A percentile compares a stretch with the other conserved stretches of the same genome.
phyloP scores from a whole-genome alignment of 371 early-diverging fungal genomes.

The Mortierella sp. region DNA sequence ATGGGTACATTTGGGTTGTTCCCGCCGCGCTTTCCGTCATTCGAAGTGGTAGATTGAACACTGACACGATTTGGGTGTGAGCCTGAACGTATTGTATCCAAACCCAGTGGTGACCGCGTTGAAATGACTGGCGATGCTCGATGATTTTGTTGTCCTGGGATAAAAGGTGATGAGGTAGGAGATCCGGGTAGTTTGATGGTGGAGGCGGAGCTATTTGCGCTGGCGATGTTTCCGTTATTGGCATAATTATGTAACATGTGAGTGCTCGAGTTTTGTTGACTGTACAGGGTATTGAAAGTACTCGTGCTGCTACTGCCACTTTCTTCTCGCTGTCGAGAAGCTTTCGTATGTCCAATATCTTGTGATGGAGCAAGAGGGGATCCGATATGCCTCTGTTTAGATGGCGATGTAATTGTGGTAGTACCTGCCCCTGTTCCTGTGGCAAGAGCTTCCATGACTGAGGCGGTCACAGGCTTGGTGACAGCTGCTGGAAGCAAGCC shows the following conservation, averaged over 20 bases:
- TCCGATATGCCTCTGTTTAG: constrained; percentile 35
- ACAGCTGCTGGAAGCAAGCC: constrained; percentile 39
- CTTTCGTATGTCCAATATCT: constrained; percentile 34
- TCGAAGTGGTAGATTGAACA: constrained; percentile 35
- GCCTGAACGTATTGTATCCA: constrained; percentile 29
- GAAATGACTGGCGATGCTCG: constrained; percentile 46
- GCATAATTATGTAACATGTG: constrained; percentile 33
- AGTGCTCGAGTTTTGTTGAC: constrained; percentile 49
- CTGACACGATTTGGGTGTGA: constrained; percentile 42
- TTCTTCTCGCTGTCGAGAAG: constrained; percentile 39
- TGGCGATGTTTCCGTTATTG: constrained; percentile 30
- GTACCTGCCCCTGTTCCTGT: constrained; percentile 23
- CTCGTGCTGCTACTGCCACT: constrained; percentile 35
- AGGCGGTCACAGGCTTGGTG: constrained; percentile 39
- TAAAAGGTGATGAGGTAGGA: constrained; percentile 34
- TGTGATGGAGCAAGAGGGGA: constrained; percentile 38
- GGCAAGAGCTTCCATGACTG: constrained; percentile 19
- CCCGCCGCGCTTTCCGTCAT: constrained; percentile 18
- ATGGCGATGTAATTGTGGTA: constrained; percentile 29
- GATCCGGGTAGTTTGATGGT: constrained; percentile 50
- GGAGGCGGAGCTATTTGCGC: constrained; percentile 23
- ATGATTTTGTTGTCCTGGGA: constrained; percentile 34
- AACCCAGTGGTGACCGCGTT: constrained; percentile 37
- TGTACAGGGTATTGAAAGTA: constrained; percentile 49
- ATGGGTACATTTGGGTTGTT: not conserved